A percentile compares a stretch with the other conserved stretches of the same genome.
phyloP scores from a whole-genome alignment of 2,329 filamentous ascomycete species.

The Pestalotiopsis sp. region DNA sequence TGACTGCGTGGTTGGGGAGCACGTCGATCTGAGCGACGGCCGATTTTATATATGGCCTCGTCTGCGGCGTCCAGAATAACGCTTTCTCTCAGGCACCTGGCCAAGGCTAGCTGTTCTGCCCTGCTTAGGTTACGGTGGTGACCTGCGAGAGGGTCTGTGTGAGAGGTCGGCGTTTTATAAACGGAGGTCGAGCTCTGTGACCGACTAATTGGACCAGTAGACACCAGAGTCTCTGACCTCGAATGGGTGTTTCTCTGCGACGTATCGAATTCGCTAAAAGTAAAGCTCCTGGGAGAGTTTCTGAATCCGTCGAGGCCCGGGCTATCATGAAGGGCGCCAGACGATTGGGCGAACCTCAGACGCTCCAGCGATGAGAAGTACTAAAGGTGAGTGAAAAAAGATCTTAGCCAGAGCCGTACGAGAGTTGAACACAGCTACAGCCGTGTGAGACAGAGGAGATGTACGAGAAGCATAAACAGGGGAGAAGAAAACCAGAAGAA shows the following conservation, averaged over 20 bases:
- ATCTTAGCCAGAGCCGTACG: slow-evolving; percentile 20
- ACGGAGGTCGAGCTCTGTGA: slow-evolving; percentile 17
- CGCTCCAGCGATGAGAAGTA: slow-evolving; percentile 65
- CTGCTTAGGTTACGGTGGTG: slow-evolving; percentile 67
- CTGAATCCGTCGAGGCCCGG: slow-evolving; percentile 7
- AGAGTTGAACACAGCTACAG: background rate
- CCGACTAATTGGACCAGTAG: background rate
- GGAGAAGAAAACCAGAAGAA: background rate
- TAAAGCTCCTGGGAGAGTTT: slow-evolving; percentile 8
- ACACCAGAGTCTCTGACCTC: background rate
- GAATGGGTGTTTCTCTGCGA: background rate
- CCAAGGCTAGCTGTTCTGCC: slow-evolving; percentile 65
- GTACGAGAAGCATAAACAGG: slow-evolving; percentile 15
- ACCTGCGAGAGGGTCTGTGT: slow-evolving; percentile 62
- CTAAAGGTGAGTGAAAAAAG: slow-evolving; percentile 32
- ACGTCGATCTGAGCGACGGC: slow-evolving; percentile 38
- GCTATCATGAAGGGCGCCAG: slow-evolving; percentile 27
- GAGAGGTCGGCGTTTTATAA: slow-evolving; percentile 33
- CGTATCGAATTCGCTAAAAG: background rate
- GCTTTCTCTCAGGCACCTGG: slow-evolving; percentile 50
- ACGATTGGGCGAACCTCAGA: slow-evolving; percentile 57
- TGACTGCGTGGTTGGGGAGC: slow-evolving; percentile 31
- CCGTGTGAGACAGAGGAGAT: background rate
- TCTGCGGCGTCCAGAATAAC: slow-evolving; percentile 60
- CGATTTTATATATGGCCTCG: slow-evolving; percentile 51